These are phyloP conservation scores for Saccharomycopsis hybrid DNA, from an alignment of 1,139 yeast species.

Conservation along the genomic window DNA sequence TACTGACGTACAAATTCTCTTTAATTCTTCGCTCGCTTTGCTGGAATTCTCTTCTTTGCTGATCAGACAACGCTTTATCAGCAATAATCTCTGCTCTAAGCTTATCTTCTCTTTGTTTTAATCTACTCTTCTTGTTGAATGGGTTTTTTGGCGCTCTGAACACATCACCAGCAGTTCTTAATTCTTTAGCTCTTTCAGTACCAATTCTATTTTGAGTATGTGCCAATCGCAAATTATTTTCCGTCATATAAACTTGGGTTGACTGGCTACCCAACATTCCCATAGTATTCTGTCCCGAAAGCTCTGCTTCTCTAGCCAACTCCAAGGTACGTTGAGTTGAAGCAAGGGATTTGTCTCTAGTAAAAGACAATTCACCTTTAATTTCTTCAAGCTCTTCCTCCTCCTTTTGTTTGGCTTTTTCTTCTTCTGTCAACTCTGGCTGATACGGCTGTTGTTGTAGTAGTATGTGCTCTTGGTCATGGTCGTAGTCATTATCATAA, in stretches of 20 bases:
- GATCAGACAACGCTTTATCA: conserved; percentile 44
- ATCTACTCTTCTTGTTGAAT: conserved; percentile 73
- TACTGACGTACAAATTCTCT: conserved; percentile 28
- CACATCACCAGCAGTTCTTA: conserved; percentile 74
- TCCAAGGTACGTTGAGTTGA: conserved; percentile 81
- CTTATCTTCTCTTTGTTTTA: conserved; percentile 68
- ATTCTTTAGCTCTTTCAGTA: conserved; percentile 74
- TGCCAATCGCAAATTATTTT: conserved; percentile 68
- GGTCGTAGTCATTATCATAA: not conserved
- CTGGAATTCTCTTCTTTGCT: conserved; percentile 37
- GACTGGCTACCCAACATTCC: conserved; percentile 93
- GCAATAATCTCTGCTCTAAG: conserved; percentile 60
- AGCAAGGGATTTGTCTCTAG: conserved; percentile 82
- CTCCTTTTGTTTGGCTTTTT: conserved; percentile 50
- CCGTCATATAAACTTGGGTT: conserved; percentile 75
- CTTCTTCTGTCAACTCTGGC: conserved; percentile 31
- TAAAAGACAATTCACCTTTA: conserved; percentile 76
- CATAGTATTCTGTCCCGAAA: conserved; percentile 79
- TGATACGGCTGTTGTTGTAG: conserved; percentile 1
- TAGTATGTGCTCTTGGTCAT: too few relatives aligned
- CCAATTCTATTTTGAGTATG: conserved; percentile 78
- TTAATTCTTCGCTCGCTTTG: conserved; percentile 46
- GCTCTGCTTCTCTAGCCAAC: conserved; percentile 90
- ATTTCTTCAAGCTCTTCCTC: conserved; percentile 89
- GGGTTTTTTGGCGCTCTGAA: conserved; percentile 84